A percentile compares a stretch with the other conserved stretches of the same genome.
Evolutionary conservation across 176 grass and related monocot genomes (phyloP).

Genomic region (Lolium rigidum): DNA sequence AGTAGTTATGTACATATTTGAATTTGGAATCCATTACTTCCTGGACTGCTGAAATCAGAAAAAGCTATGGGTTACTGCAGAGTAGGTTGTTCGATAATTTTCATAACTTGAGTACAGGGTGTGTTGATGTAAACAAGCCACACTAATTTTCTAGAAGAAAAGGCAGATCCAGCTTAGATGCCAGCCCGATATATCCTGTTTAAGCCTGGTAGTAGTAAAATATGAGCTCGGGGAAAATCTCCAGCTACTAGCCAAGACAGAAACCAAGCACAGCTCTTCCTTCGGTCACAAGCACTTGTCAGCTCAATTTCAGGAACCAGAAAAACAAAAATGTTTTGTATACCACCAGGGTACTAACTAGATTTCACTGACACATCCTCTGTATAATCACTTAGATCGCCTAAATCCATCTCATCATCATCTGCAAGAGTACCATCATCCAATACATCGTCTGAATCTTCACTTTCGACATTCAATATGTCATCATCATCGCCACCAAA

Average conservation of each 20-base stretch:
- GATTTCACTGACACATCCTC: slow-evolving; percentile 36
- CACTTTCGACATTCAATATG: slow-evolving; percentile 54
- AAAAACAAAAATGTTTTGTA: neutral
- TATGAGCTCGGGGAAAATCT: neutral
- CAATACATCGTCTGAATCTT: slow-evolving; percentile 43
- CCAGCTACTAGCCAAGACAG: neutral
- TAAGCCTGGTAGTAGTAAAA: neutral
- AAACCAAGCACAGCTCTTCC: neutral
- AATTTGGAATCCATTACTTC: slow-evolving; percentile 29
- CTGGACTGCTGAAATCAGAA: neutral
- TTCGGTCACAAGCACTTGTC: neutral
- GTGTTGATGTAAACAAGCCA: neutral
- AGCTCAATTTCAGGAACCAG: neutral
- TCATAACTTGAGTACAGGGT: slow-evolving; percentile 11
- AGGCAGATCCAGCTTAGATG: neutral
- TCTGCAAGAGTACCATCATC: slow-evolving; percentile 47
- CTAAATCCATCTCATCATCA: slow-evolving; percentile 68
- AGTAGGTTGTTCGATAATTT: slow-evolving; percentile 8
- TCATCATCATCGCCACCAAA: slow-evolving; percentile 26
- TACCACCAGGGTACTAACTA: slow-evolving; percentile 14
- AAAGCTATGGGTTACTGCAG: neutral
- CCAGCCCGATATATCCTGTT: neutral
- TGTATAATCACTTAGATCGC: slow-evolving; percentile 46
- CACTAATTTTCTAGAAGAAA: neutral
- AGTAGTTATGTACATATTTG: slow-evolving; percentile 15